Evolutionary conservation across 352 stramenopile genomes (phyloP).

Genomic region (Phytopythium chamaehyphon): DNA sequence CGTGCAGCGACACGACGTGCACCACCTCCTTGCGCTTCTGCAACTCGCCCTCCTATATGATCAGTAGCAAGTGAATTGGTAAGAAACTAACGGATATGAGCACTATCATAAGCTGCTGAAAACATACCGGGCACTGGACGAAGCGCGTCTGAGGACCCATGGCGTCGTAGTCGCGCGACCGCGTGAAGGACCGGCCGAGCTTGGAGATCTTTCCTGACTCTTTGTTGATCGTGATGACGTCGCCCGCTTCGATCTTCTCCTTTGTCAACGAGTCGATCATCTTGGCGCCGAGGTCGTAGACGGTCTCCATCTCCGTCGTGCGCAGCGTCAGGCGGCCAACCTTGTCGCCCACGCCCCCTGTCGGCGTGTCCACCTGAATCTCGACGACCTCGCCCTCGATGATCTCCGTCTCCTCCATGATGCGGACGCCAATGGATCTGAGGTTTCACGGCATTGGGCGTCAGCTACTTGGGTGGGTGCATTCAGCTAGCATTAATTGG

Average conservation of each 20-base stretch:
- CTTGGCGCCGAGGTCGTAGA: slow-evolving; percentile 99
- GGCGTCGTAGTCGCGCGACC: slow-evolving; percentile 97
- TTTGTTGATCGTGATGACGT: slow-evolving; percentile 99
- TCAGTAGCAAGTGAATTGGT: background rate
- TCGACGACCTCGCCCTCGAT: slow-evolving; percentile 99
- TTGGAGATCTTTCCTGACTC: slow-evolving; percentile 98
- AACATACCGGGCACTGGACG: slow-evolving; percentile 59
- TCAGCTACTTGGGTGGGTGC: background rate
- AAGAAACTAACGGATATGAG: too few relatives aligned
- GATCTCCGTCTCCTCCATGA: slow-evolving; percentile 99
- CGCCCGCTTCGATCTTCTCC: slow-evolving; percentile 97
- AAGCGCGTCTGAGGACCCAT: slow-evolving; percentile 92
- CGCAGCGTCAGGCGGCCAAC: slow-evolving; percentile 95
- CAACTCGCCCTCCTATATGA: slow-evolving; percentile 91
- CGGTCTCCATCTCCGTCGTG: slow-evolving; percentile 99
- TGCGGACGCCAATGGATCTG: slow-evolving; percentile 95
- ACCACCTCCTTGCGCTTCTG: slow-evolving; percentile 99
- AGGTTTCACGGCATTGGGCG: background rate
- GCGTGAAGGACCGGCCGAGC: slow-evolving; percentile 96
- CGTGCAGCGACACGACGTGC: slow-evolving; percentile 97
- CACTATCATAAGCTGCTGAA: background rate
- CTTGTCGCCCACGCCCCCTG: slow-evolving; percentile 68
- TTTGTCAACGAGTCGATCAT: slow-evolving; percentile 99
- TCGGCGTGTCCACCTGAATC: slow-evolving; percentile 95
- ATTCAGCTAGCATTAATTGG: background rate